phyloP scores from a whole-genome alignment of 148 eudicot genomes.

The Fagopyrum homotropicum region DNA sequence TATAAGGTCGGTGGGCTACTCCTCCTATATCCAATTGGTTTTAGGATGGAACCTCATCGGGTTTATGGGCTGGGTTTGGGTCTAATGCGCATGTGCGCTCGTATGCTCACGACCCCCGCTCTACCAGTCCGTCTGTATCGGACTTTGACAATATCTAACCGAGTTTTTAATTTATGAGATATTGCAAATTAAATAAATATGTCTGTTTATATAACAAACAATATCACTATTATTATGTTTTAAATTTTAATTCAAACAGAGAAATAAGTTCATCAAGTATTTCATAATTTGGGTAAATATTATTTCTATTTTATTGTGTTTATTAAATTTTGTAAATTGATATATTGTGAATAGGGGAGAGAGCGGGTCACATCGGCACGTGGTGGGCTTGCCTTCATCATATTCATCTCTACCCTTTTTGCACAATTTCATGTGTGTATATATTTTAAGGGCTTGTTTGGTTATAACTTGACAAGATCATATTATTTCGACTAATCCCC shows the following conservation, averaged over 20 bases:
- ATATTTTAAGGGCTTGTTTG: too few species aligned
- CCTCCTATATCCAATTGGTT: too few species aligned
- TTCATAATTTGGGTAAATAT: background rate
- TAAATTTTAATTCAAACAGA: background rate
- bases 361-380: constrained; percentile 51
- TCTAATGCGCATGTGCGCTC: too few species aligned
- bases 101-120: too few species aligned
- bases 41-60: too few species aligned
- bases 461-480: too few species aligned
- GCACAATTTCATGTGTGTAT: background rate
- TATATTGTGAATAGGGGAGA: background rate
- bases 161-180: too few species aligned
- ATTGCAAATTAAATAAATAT: background rate
- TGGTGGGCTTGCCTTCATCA: constrained; percentile 31
- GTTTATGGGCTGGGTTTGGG: too few species aligned
- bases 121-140: too few species aligned
- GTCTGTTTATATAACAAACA: background rate
- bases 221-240: background rate
- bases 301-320: background rate
- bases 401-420: background rate
- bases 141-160: too few species aligned
- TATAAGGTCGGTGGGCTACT: too few species aligned
- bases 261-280: background rate
- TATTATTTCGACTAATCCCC: too few species aligned
- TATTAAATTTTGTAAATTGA: background rate